Base-by-base conservation (phyloP, 495 filamentous ascomycete genomes). In the Tuber umbilicatum region DNA sequence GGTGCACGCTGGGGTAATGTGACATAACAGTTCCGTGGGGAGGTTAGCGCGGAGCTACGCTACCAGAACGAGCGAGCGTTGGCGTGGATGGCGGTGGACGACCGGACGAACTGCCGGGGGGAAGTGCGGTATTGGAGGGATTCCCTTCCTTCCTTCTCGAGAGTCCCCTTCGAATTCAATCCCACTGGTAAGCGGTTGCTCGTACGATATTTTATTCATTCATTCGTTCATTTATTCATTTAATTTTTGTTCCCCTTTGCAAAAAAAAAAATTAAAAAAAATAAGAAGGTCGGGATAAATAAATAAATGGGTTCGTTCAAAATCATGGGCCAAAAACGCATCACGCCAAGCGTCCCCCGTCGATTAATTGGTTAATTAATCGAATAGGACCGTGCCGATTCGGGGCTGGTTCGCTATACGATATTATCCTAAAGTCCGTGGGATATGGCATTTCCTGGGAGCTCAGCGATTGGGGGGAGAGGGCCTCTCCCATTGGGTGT, bases 201-300 rank as follows among this genome's bases (percentile, higher is more conserved):
- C 41, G 50, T 73, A 70, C 55, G 67, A 78, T 77, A 50, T 73
- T 42, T 40, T 40, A 7, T 7, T 9, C 9, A 40, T 9, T 40
- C 39, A 40, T 40, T 40, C 39, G 9, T 40, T 40, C 39, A 42
- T 14, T 14, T 16, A 12, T 43, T 43, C 16, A 7, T 40, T 7
- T 40, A 5, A 16, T 17, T 43, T 17, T 43, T 0, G 10, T 50
- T 47, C 23, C 0, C 9, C 21, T 43, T 78, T 68, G 0, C 21
- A 1, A 23, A 23, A 50, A n/a, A 9, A 14, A 9, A 16, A 17
- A 35, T 31, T 31, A 17, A 45, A 45, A 45, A 19, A 5, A 45
- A 45, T 3, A 45, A 45, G 5, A 4, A 19, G 5, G 5, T 45
- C 19, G 42, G 42, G 16, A 64, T 64, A 50, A 50, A 50, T 60